phyloP scores from a whole-genome alignment of 179 eudicot genomes.

The Pouteria campechiana region DNA sequence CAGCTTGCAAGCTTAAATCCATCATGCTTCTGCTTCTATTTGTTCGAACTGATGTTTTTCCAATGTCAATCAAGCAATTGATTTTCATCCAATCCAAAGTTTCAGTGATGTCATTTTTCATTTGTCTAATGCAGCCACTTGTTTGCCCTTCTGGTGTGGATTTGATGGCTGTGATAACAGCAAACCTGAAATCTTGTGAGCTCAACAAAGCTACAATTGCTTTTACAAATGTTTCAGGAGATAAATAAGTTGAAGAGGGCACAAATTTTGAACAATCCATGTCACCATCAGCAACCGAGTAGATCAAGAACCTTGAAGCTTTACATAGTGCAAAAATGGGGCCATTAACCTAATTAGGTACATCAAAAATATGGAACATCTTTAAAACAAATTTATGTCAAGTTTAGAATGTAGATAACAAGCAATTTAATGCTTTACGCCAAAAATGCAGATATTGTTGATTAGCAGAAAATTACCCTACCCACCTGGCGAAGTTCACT shows the following conservation, averaged over 20 bases:
- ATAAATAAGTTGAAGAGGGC: constrained; percentile 11
- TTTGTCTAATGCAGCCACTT: constrained; percentile 42
- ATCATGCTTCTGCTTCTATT: constrained; percentile 10
- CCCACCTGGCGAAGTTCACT: constrained; percentile 97
- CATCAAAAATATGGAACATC: constrained; percentile 10
- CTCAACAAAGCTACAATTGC: constrained; percentile 46
- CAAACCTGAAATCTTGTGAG: constrained; percentile 56
- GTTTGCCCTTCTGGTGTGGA: constrained; percentile 93
- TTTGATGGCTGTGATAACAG: constrained; percentile 52
- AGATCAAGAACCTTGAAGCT: constrained; percentile 42
- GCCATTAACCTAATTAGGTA: constrained; percentile 45
- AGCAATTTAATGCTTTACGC: no score
- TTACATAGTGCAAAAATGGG: constrained; percentile 63
- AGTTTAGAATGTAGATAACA: no score
- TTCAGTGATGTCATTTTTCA: constrained; percentile 56
- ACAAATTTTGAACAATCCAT: constrained; percentile 8
- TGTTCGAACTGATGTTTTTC: constrained; percentile 13
- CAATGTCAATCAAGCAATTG: constrained; percentile 14
- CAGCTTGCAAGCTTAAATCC: constrained; percentile 26
- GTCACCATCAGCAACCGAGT: constrained; percentile 18
- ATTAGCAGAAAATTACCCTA: no score
- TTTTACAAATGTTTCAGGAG: constrained; percentile 31
- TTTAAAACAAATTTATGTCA: no score
- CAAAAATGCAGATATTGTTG: no score
- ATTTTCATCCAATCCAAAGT: constrained; percentile 67